Conservation (phyloP, 164 flowering plant species). For the Aristolochia fimbriata region DNA sequence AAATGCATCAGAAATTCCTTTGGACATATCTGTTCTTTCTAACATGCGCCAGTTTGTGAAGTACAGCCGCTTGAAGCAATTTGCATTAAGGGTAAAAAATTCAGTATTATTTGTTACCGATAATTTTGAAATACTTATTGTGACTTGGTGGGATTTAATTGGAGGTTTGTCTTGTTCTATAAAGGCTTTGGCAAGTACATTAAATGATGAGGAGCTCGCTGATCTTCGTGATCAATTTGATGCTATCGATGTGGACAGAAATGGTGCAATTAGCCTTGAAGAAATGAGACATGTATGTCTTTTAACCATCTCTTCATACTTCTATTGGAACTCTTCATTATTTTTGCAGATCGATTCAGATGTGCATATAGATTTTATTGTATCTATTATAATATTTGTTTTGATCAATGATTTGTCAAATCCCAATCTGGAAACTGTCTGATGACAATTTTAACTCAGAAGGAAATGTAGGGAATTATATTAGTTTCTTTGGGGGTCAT, state of each 20-base stretch:
- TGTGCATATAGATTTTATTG: no score
- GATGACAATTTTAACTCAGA: no score
- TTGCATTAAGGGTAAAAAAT: constrained; percentile 77
- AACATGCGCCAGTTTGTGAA: constrained; percentile 94
- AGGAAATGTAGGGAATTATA: no score
- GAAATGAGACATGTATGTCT: constrained; percentile 86
- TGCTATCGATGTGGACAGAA: constrained; percentile 94
- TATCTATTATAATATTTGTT: no score
- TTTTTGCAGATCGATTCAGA: no score
- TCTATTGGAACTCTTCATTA: no score
- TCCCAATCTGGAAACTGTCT: constrained; percentile 1
- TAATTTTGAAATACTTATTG: not conserved
- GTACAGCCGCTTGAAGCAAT: constrained; percentile 88
- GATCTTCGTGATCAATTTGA: constrained; percentile 86
- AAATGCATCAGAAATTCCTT: constrained; percentile 86
- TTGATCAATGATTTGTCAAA: no score
- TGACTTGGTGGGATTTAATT: not conserved
- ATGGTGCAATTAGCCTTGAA: constrained; percentile 89
- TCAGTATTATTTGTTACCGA: not conserved
- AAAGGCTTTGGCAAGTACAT: constrained; percentile 91
- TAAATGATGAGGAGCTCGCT: constrained; percentile 75
- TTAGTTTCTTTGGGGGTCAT: no score
- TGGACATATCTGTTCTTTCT: constrained; percentile 82
- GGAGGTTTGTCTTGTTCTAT: not conserved
- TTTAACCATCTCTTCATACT: not conserved